A percentile compares a stretch with the other conserved stretches of the same genome.
Evolutionary conservation across 495 filamentous ascomycete species (phyloP).

Genomic region (Lasiosphaeria miniovina): DNA sequence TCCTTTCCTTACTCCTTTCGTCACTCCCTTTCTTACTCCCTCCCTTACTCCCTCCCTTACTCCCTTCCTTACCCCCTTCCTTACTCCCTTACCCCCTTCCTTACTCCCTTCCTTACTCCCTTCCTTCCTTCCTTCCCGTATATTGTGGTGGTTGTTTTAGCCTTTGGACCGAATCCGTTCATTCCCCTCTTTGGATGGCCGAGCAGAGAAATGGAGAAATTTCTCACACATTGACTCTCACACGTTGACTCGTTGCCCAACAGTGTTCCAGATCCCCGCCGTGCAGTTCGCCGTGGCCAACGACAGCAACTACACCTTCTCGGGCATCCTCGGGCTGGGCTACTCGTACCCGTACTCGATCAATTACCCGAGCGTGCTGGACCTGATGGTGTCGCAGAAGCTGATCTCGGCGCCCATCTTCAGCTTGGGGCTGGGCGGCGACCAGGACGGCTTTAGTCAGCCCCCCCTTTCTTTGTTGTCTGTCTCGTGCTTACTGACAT

Average conservation of each 20-base stretch:
- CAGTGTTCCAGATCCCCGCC: constrained; percentile 27
- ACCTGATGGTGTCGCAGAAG: constrained; percentile 56
- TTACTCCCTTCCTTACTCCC: too few species aligned
- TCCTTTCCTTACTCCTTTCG: too few species aligned
- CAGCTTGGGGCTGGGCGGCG: constrained; percentile 59
- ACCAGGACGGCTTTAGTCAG: constrained; percentile 40
- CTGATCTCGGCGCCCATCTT: constrained; percentile 70
- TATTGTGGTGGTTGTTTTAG: too few species aligned
- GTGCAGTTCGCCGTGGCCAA: constrained; percentile 38
- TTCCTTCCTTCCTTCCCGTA: too few species aligned
- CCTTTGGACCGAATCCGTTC: too few species aligned
- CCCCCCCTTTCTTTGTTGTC: background rate
- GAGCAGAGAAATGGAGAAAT: too few species aligned
- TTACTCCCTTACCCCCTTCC: background rate
- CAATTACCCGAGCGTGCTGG: constrained; percentile 64
- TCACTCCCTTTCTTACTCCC: too few species aligned
- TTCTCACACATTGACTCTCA: too few species aligned
- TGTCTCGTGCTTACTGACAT: constrained; percentile 10
- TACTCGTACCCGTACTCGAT: constrained; percentile 41
- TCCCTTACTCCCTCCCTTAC: too few species aligned
- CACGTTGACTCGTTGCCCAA: too few species aligned
- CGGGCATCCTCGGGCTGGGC: constrained; percentile 40
- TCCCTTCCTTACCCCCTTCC: too few species aligned
- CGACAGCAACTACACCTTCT: constrained; percentile 42
- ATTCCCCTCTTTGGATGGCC: too few species aligned